Conservation (phyloP, 2,329 filamentous ascomycete species). For the Calonectria pseudoturangicola region DNA sequence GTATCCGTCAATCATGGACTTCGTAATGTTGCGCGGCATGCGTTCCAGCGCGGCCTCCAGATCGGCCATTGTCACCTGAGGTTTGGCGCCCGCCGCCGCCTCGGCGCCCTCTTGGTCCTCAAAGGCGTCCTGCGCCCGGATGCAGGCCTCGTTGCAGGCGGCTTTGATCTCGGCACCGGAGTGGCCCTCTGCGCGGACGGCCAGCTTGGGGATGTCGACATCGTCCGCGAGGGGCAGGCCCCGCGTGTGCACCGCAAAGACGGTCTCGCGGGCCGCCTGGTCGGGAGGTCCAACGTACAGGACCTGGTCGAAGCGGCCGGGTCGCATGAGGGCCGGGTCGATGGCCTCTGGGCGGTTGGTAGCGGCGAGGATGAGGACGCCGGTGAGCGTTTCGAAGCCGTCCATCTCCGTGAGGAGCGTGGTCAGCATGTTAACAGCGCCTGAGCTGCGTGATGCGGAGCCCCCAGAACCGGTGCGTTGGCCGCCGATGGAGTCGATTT, state of each 20-base stretch:
- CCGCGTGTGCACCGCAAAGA: slow-evolving; percentile 81
- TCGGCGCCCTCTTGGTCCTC: slow-evolving; percentile 55
- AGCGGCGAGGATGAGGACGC: slow-evolving; percentile 90
- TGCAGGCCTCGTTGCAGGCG: slow-evolving; percentile 68
- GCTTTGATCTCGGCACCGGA: slow-evolving; percentile 88
- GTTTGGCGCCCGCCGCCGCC: slow-evolving; percentile 52
- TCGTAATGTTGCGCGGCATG: slow-evolving; percentile 76
- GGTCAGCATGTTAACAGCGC: slow-evolving; percentile 87
- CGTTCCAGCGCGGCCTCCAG: slow-evolving; percentile 64
- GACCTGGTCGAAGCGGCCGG: slow-evolving; percentile 88
- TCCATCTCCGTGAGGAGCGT: slow-evolving; percentile 97
- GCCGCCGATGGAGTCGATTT: slow-evolving; percentile 90
- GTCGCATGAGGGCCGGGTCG: slow-evolving; percentile 89
- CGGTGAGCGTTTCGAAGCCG: slow-evolving; percentile 88
- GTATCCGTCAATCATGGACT: slow-evolving; percentile 74
- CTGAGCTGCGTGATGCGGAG: slow-evolving; percentile 58
- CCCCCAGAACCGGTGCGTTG: slow-evolving; percentile 68
- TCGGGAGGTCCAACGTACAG: slow-evolving; percentile 92
- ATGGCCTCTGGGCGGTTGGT: slow-evolving; percentile 93
- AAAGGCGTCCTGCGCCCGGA: slow-evolving; percentile 63
- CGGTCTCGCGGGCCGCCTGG: slow-evolving; percentile 81
- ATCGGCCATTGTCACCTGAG: slow-evolving; percentile 65
- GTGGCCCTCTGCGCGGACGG: slow-evolving; percentile 81
- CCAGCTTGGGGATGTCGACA: slow-evolving; percentile 79
- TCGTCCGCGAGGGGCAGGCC: slow-evolving; percentile 76